Percentiles rank a stretch among this genome's conserved stretches.
These are phyloP conservation scores for Thuidium tamariscinum DNA, from an alignment of 225 moss, liverwort and hornwort genomes.

Conservation along the genomic window DNA sequence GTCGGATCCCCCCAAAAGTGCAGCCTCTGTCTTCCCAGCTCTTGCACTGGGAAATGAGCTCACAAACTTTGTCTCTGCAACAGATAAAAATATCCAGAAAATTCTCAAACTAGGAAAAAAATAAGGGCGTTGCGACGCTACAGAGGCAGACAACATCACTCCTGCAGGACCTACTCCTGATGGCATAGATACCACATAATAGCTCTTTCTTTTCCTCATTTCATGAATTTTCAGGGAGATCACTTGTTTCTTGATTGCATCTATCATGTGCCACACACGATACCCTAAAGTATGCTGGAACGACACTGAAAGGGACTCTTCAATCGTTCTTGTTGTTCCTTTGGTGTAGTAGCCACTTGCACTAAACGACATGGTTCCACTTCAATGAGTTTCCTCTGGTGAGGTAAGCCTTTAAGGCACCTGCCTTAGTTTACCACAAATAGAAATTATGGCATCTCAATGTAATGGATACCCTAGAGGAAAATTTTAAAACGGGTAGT, in stretches of 20 bases:
- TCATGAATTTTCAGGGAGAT: background rate
- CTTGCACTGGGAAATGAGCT: constrained; percentile 23
- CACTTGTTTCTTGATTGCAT: background rate
- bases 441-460: background rate
- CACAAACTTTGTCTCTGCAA: constrained; percentile 50
- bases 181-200: background rate
- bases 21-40: constrained; percentile 11
- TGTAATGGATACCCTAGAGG: background rate
- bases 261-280: background rate
- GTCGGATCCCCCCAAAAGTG: constrained; percentile 5
- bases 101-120: background rate
- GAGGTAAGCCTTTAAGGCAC: background rate
- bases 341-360: background rate
- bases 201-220: background rate
- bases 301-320: background rate
- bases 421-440: background rate
- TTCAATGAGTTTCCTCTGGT: background rate
- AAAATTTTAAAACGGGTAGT: background rate
- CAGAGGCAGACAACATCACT: background rate
- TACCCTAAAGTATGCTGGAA: background rate
- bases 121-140: background rate
- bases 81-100: background rate
- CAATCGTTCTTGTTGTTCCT: background rate
- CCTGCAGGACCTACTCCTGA: background rate
- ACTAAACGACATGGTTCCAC: background rate